Conservation (phyloP, 495 filamentous ascomycete genomes). For the Penicillium longicatenatum region DNA sequence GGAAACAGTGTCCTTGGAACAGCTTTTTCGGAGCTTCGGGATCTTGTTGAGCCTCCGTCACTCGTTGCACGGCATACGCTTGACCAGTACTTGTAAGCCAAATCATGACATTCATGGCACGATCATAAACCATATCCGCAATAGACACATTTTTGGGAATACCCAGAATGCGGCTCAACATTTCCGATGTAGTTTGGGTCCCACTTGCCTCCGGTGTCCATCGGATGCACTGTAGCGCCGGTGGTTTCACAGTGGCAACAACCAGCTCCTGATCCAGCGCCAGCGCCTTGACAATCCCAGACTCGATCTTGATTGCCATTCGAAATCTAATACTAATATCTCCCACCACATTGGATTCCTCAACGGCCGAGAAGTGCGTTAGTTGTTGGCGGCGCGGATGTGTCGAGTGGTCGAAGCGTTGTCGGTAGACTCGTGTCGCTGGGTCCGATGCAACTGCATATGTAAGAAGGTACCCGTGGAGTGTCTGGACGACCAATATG, state of each 20-base stretch:
- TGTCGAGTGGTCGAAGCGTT: slow-evolving; percentile 69
- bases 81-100: slow-evolving; percentile 92
- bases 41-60: slow-evolving; percentile 34
- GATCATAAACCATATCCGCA: slow-evolving; percentile 88
- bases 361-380: slow-evolving; percentile 58
- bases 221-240: slow-evolving; percentile 92
- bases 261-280: slow-evolving; percentile 92
- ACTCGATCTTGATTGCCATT: slow-evolving; percentile 98
- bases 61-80: slow-evolving; percentile 88
- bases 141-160: slow-evolving; percentile 74
- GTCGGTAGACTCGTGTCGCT: slow-evolving; percentile 79
- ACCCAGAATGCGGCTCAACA: slow-evolving; percentile 85
- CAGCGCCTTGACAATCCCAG: slow-evolving; percentile 83
- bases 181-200: slow-evolving; percentile 86
- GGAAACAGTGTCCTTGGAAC: slow-evolving; percentile 91
- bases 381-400: slow-evolving; percentile 73
- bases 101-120: slow-evolving; percentile 93
- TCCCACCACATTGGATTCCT: slow-evolving; percentile 75
- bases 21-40: slow-evolving; percentile 57
- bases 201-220: slow-evolving; percentile 85
- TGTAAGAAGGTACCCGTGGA: slow-evolving; percentile 85
- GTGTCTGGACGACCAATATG: slow-evolving; percentile 90
- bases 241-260: slow-evolving; percentile 89
- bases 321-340: slow-evolving; percentile 90
- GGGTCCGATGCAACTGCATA: slow-evolving; percentile 90